phyloP scores from a whole-genome alignment of 495 filamentous ascomycete species.

The Trichoderma orchidacearum region DNA sequence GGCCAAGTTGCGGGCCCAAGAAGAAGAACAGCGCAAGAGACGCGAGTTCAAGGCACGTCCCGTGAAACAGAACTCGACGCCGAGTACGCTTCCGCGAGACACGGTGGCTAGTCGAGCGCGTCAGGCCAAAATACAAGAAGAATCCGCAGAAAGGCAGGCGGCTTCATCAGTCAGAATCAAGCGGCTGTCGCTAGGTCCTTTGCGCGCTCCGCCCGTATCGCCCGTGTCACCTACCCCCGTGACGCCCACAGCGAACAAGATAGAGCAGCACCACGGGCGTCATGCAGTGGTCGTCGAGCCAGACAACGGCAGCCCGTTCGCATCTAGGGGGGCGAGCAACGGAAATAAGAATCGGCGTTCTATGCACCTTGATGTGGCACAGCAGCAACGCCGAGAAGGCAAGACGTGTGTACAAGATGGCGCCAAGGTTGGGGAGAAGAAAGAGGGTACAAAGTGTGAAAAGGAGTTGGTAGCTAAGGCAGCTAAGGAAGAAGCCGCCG shows the following conservation, averaged over 20 bases:
- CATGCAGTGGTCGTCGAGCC: neutral
- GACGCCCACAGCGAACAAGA: constrained; percentile 3
- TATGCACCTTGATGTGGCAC: constrained; percentile 31
- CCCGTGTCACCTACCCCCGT: constrained; percentile 1
- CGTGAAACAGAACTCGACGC: constrained; percentile 28
- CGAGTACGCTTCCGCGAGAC: constrained; percentile 27
- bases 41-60: constrained; percentile 54
- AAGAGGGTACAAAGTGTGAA: constrained; percentile 37
- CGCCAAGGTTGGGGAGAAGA: constrained; percentile 24
- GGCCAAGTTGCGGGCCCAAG: constrained; percentile 44
- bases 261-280: neutral
- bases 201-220: neutral
- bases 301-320: constrained; percentile 13
- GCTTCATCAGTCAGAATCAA: constrained; percentile 1
- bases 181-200: neutral
- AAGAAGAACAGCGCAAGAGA: constrained; percentile 43
- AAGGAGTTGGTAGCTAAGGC: constrained; percentile 42
- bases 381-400: constrained; percentile 40
- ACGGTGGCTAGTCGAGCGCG: constrained; percentile 47
- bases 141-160: constrained; percentile 7
- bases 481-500: constrained; percentile 50
- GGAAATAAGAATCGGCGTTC: constrained; percentile 27
- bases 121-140: constrained; percentile 21
- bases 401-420: constrained; percentile 48
- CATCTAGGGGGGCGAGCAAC: constrained; percentile 25